Evolutionary conservation across 805 yeast genomes (phyloP), one percentile per base, ranked within the genome.

Genomic region (Candida coquimbonensis): DNA sequence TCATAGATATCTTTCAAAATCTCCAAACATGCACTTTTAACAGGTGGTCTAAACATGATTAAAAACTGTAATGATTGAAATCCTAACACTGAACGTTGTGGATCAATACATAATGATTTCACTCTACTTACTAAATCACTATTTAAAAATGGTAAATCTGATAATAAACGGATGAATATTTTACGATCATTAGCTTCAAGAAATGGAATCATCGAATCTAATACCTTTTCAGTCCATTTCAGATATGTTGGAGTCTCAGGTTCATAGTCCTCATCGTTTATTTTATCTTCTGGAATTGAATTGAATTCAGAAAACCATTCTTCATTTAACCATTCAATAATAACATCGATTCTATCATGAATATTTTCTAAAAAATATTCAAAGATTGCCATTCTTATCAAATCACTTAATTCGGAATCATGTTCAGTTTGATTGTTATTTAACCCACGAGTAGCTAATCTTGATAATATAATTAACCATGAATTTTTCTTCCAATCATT

Each of bases 271-370:
- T 48, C 46, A 14, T 49, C 47, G 8, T 49, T 47, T 9, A 41
- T 38, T 6, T 61, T 56, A 11, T 56, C 52, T 2, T 57, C 58
- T 47, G 43, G 47, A 17, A 57, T 57, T 45, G 52, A 51, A 26
- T 59, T 52, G 26, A 55, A 66, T 57, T 82, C 86, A 41, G 78
- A 70, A 65, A 78, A 81, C 95, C 96, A 93, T 63, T 93, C 99
- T 65, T 93, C 99, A 56, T 85, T 90, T 45, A 93, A 67, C 99
- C 99, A 93, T 51, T 85, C 89, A 35, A 91, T 80, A 17, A 88
- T 80, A 33, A 83, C 65, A 48, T 87, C 95, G 12, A 90, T 73
- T 33, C 91, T 70, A 9, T 69, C 71, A 45, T 83, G 83, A 54
- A 90, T 80, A 57, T 85, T 87, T 11, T 74, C 81, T 55, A 87